A percentile compares a stretch with the other conserved stretches of the same genome.
phyloP scores from a whole-genome alignment of 345 rosid species.

The Microthlaspi erraticum region DNA sequence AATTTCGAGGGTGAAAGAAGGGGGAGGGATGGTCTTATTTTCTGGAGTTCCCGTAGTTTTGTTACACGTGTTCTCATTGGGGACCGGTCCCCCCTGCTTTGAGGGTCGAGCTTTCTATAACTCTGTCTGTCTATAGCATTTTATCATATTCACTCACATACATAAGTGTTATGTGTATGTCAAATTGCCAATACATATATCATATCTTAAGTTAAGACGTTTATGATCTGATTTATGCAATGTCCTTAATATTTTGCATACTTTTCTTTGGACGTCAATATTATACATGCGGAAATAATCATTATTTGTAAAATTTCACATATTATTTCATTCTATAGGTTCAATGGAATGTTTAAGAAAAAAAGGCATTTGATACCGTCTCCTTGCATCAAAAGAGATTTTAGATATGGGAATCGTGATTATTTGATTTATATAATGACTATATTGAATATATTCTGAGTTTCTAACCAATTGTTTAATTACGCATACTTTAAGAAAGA shows the following conservation, averaged over 20 bases:
- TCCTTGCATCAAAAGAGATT: not conserved
- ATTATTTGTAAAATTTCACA: not conserved
- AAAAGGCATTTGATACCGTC: not conserved
- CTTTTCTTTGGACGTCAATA: not conserved
- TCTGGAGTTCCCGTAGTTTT: conserved; percentile 15
- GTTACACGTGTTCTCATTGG: conserved; percentile 33
- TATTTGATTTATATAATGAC: not conserved
- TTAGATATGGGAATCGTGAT: not conserved
- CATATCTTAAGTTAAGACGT: not conserved
- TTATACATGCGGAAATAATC: not conserved
- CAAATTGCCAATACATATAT: too few species aligned
- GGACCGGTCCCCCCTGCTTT: conserved; percentile 45
- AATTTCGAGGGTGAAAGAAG: conserved; percentile 16
- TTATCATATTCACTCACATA: not conserved
- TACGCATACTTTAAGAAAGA: not conserved
- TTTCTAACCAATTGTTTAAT: not conserved
- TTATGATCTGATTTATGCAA: not conserved
- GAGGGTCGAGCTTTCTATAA: conserved; percentile 46
- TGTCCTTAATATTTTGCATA: not conserved
- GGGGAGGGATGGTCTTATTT: conserved; percentile 28
- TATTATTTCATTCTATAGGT: not conserved
- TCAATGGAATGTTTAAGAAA: not conserved
- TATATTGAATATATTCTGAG: not conserved
- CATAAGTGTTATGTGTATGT: too few species aligned
- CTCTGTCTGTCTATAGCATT: conserved; percentile 1